Conservation (phyloP, 331 rosid genomes). For the Arachis monticola region DNA sequence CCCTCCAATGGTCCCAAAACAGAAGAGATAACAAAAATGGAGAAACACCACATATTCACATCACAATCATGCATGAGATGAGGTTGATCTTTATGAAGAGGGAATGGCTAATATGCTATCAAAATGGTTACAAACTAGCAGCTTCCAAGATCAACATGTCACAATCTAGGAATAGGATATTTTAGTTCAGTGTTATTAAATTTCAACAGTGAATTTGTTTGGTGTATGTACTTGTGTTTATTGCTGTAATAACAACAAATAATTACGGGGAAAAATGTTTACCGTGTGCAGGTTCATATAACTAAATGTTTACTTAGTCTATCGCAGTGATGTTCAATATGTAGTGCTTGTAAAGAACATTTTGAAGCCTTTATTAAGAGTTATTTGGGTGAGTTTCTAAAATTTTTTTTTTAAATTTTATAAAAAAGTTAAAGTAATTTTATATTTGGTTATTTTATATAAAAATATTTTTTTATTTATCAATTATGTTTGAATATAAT, state of each 20-base stretch:
- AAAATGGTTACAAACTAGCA: not conserved
- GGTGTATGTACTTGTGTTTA: slow-evolving; percentile 12
- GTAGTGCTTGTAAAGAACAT: slow-evolving; percentile 22
- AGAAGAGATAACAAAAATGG: slow-evolving; percentile 4
- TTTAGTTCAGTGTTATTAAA: slow-evolving; percentile 13
- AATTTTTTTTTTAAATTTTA: too few species aligned
- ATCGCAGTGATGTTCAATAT: slow-evolving; percentile 31
- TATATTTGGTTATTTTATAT: too few species aligned
- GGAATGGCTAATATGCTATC: slow-evolving; percentile 36
- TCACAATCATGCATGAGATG: slow-evolving; percentile 4
- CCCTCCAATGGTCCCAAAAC: slow-evolving; percentile 24
- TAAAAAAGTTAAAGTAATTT: not conserved
- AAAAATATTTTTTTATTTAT: too few species aligned
- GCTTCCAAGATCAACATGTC: not conserved
- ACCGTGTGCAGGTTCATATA: slow-evolving; percentile 2
- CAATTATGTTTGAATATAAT: too few species aligned
- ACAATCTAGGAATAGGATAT: slow-evolving; percentile 36
- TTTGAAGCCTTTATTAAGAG: not conserved
- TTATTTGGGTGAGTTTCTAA: too few species aligned
- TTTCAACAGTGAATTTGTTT: slow-evolving; percentile 34
- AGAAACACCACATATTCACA: not conserved
- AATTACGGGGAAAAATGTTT: slow-evolving; percentile 13
- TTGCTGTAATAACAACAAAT: slow-evolving; percentile 40
- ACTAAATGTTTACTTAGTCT: slow-evolving; percentile 22
- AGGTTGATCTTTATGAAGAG: slow-evolving; percentile 21